Evolutionary conservation across 2,329 filamentous ascomycete genomes (phyloP), one percentile per base, ranked within the genome.

Genomic region (Ophiostoma ips): DNA sequence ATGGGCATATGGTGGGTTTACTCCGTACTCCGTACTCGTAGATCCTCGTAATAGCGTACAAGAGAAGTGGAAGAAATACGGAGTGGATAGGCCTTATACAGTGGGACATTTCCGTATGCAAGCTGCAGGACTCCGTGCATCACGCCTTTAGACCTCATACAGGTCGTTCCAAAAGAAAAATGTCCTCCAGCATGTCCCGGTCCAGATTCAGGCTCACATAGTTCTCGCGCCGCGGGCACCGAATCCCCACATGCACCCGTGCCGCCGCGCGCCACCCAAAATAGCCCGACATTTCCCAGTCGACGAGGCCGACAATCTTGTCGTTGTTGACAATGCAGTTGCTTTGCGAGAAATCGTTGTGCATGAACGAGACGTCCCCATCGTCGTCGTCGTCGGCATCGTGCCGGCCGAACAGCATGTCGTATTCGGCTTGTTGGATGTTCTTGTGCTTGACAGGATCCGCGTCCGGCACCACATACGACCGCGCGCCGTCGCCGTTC

Each of bases 331-430:
- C 8, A 19, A 40, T 21, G 37, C 18, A 40, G 37, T 40, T 40
- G 37, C 16, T 21, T 13, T 40, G 16, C 18, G 37, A 40, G 18
- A 40, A 40, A 19, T 40, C 37, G 37, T 40, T 40, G 37, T 40
- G 19, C 16, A 40, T 21, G 9, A 40, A 40, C 18, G 37, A 21
- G 37, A 40, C 16, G 18, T 40, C 56, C 33, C 61, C 62, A 4
- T 56, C 59, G 8, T 46, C 54, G 19, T 61, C 63, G 15, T 21
- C 35, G 16, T 50, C 54, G 38, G n/a, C n/a, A n/a, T n/a, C n/a
- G n/a, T n/a, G n/a, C n/a, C 63, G 65, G 4, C 66, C 34, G 34
- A 35, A 35, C 13, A 15, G 9, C 34, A 35, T 35, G 34, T 35
- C 34, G 34, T 35, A 35, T n/a, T 35, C 34, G 34, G 7, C 34